These are phyloP conservation scores for Luzula sylvatica DNA, from an alignment of 176 grass and related monocot genomes.

Conservation along the genomic window DNA sequence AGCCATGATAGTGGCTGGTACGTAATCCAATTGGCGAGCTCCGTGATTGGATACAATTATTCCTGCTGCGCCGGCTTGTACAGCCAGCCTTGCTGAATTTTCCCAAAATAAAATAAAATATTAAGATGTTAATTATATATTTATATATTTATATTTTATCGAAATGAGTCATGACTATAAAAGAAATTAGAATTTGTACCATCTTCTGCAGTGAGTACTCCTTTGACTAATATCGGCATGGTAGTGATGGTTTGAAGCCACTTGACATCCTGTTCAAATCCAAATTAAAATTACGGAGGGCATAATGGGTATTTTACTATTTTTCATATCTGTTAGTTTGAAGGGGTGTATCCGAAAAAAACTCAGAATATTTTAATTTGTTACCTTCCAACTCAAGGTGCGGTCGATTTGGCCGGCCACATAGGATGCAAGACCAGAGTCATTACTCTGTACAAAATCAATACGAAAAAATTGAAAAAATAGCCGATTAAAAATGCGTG, in stretches of 20 bases:
- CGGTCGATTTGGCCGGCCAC: slow-evolving; percentile 90
- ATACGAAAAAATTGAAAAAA: slow-evolving; percentile 3
- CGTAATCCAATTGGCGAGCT: slow-evolving; percentile 82
- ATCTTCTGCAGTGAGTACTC: slow-evolving; percentile 87
- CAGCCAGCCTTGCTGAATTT: slow-evolving; percentile 55
- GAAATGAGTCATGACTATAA: not conserved
- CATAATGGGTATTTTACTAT: not conserved
- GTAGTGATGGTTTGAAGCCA: slow-evolving; percentile 92
- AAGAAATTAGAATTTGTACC: slow-evolving; percentile 22
- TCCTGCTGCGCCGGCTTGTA: slow-evolving; percentile 70
- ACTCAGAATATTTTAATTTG: not conserved
- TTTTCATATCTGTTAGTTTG: not conserved
- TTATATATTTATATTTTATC: not conserved
- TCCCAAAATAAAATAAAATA: not conserved
- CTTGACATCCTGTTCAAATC: slow-evolving; percentile 56
- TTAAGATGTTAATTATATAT: not conserved
- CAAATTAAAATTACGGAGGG: not conserved
- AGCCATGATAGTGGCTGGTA: slow-evolving; percentile 78
- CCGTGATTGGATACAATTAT: slow-evolving; percentile 94
- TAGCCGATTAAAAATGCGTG: not conserved
- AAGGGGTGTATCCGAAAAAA: no score
- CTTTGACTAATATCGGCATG: slow-evolving; percentile 93
- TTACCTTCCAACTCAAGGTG: slow-evolving; percentile 94
- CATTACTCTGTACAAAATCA: slow-evolving; percentile 43
- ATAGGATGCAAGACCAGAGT: slow-evolving; percentile 90